Conservation (phyloP, 345 rosid species). For the Gossypium bickii region DNA sequence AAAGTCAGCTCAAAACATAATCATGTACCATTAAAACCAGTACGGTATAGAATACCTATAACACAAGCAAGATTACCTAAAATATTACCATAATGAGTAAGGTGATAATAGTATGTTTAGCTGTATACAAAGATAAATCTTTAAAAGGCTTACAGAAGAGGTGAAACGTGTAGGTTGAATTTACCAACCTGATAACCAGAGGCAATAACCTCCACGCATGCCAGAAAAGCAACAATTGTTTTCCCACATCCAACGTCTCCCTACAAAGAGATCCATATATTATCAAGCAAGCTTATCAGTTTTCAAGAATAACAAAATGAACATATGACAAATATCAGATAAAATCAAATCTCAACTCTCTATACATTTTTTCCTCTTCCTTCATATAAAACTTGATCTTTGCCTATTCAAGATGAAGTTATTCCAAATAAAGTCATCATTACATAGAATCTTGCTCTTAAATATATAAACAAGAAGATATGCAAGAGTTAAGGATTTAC, state of each 20-base stretch:
- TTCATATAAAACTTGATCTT: neutral
- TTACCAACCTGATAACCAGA: constrained; percentile 87
- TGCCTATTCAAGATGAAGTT: constrained; percentile 9
- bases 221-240: constrained; percentile 91
- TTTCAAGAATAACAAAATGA: constrained; percentile 15
- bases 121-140: neutral
- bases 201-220: constrained; percentile 93
- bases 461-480: neutral
- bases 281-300: constrained; percentile 19
- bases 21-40: neutral
- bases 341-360: constrained; percentile 5
- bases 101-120: neutral
- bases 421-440: neutral
- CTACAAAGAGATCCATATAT: constrained; percentile 34
- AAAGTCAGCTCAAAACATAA: constrained; percentile 1
- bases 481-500: neutral
- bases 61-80: constrained; percentile 5
- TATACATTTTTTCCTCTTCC: neutral
- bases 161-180: constrained; percentile 11
- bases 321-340: neutral
- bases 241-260: constrained; percentile 99
- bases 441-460: neutral
- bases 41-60: neutral
- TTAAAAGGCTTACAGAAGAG: neutral
- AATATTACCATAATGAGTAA: neutral